phyloP scores from a whole-genome alignment of 2,329 filamentous ascomycete genomes.

The Lizonia empirigonia region DNA sequence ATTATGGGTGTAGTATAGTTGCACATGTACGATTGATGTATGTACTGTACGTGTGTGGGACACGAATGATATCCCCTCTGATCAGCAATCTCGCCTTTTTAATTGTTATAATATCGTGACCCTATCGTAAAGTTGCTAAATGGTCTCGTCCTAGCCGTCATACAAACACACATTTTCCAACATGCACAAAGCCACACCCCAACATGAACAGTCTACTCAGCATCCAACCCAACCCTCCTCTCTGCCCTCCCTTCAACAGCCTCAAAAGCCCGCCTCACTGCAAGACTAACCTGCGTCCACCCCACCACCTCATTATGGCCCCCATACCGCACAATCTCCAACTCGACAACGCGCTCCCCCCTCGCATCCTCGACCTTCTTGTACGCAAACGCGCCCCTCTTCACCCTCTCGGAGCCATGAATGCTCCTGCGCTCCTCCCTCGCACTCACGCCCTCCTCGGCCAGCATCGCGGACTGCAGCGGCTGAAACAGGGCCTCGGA shows the following conservation, averaged over 20 bases:
- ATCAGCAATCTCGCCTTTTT: neutral
- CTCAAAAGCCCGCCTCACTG: conserved; percentile 70
- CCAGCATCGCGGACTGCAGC: conserved; percentile 37
- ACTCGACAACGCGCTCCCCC: conserved; percentile 42
- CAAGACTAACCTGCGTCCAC: conserved; percentile 67
- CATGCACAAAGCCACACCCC: too few relatives aligned
- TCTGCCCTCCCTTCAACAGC: conserved; percentile 58
- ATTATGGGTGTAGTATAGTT: conserved; percentile 17
- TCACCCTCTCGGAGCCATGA: conserved; percentile 39
- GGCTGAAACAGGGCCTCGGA: conserved; percentile 49
- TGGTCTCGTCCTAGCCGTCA: neutral
- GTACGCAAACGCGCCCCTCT: conserved; percentile 46
- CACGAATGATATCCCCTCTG: conserved; percentile 24
- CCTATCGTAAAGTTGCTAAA: neutral
- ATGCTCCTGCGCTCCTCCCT: conserved; percentile 40
- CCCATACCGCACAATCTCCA: conserved; percentile 53
- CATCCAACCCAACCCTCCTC: conserved; percentile 9
- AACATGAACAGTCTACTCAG: neutral
- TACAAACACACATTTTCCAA: neutral
- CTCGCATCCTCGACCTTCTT: conserved; percentile 38
- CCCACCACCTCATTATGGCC: conserved; percentile 72
- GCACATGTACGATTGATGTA: conserved; percentile 27
- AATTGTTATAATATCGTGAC: neutral
- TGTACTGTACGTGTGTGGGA: conserved; percentile 8
- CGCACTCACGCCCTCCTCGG: conserved; percentile 32